phyloP scores from a whole-genome alignment of 176 grass and related monocot genomes.

The Alopecurus myosuroides region DNA sequence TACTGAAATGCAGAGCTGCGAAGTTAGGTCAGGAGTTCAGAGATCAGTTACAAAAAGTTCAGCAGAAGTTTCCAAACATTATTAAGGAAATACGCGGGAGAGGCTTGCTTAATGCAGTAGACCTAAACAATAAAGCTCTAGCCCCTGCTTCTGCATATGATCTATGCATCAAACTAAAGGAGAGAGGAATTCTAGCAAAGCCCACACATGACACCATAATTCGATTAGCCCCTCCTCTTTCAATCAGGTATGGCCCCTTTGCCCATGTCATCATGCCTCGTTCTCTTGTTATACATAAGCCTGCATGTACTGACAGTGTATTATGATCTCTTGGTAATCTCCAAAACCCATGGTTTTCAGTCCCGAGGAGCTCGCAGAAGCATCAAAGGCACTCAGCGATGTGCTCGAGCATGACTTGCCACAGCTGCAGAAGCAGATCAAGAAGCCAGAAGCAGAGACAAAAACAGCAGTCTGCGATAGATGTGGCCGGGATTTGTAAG shows the following conservation, averaged over 20 bases:
- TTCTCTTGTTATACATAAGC: not conserved
- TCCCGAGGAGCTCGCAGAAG: conserved; percentile 68
- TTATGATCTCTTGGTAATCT: not conserved
- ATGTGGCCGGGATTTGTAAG: conserved; percentile 51
- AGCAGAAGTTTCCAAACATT: conserved; percentile 67
- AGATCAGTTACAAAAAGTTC: conserved; percentile 59
- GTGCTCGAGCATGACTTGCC: conserved; percentile 81
- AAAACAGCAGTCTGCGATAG: conserved; percentile 54
- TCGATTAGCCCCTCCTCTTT: conserved; percentile 70
- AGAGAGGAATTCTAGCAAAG: conserved; percentile 92
- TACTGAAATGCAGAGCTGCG: conserved; percentile 45
- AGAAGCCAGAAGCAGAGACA: conserved; percentile 45
- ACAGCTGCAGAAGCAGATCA: conserved; percentile 58
- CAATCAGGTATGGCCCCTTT: conserved; percentile 57
- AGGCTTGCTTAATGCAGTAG: conserved; percentile 90
- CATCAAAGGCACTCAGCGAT: conserved; percentile 71
- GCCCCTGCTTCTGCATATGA: conserved; percentile 86
- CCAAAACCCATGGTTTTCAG: conserved; percentile 38
- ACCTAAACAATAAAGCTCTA: conserved; percentile 56
- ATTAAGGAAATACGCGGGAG: conserved; percentile 79
- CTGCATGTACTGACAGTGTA: not conserved
- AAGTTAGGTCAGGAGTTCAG: conserved; percentile 71
- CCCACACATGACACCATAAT: conserved; percentile 94
- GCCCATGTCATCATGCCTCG: not conserved
- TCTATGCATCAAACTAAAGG: conserved; percentile 93